Percentiles rank a stretch among this genome's conserved stretches.
Conservation (phyloP, 148 eudicot genomes). For the Heliosperma pusillum region DNA sequence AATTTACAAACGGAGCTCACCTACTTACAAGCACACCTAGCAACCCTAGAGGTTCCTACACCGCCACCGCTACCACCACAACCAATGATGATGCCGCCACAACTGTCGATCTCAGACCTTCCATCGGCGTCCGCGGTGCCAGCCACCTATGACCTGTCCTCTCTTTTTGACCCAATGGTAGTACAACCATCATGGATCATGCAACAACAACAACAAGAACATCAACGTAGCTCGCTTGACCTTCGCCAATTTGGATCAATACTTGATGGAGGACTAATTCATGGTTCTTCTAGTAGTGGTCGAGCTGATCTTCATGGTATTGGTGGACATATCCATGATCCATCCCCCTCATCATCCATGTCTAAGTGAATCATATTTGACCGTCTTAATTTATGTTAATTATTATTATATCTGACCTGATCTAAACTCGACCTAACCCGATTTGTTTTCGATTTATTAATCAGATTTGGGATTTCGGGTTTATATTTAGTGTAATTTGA, state of each 20-base stretch:
- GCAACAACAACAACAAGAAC: conserved; percentile 21
- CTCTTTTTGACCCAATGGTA: conserved; percentile 32
- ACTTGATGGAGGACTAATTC: conserved; percentile 21
- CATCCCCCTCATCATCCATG: conserved; percentile 33
- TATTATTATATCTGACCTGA: not conserved
- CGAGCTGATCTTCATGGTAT: conserved; percentile 28
- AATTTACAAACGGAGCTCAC: conserved; percentile 80
- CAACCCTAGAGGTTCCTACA: conserved; percentile 66
- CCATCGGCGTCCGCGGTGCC: conserved; percentile 32
- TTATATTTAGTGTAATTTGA: conserved; percentile 11
- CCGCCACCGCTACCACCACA: conserved; percentile 52
- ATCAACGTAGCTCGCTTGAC: conserved; percentile 26
- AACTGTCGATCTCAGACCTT: conserved; percentile 44
- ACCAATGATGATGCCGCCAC: conserved; percentile 35
- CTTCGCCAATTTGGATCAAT: conserved; percentile 17
- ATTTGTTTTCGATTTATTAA: not conserved
- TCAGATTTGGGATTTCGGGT: conserved; percentile 1
- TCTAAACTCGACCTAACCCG: not conserved
- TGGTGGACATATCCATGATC: conserved; percentile 35
- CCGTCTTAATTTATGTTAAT: not conserved
- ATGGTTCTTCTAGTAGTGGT: conserved; percentile 15
- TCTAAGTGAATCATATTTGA: conserved; percentile 25
- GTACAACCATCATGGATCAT: conserved; percentile 30
- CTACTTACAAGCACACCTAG: conserved; percentile 80
- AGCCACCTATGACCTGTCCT: conserved; percentile 35